A percentile compares a stretch with the other conserved stretches of the same genome.
Conservation (phyloP, 331 rosid genomes). For the Quercus lobata region DNA sequence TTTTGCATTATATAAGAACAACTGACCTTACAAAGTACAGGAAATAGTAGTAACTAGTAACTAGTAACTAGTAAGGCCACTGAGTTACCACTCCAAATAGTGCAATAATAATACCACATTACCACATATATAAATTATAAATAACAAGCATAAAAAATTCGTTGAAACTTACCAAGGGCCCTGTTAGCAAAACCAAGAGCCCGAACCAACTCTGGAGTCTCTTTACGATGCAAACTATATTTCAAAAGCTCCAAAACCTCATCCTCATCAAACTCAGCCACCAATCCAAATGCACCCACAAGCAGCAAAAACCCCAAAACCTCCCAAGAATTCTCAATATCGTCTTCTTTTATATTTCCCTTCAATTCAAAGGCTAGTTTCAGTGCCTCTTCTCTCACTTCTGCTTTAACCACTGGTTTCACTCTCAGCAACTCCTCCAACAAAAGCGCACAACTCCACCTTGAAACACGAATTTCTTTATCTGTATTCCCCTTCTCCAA, state of each 20-base stretch:
- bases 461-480: constrained; percentile 4
- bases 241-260: constrained; percentile 25
- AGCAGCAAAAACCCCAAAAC: constrained; percentile 28
- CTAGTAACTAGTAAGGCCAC: too few relatives aligned
- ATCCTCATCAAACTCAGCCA: constrained; percentile 20
- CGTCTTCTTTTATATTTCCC: constrained; percentile 17
- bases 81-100: not conserved
- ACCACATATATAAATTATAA: not conserved
- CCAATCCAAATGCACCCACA: constrained; percentile 28
- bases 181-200: constrained; percentile 33
- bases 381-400: constrained; percentile 19
- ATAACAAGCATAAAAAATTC: not conserved
- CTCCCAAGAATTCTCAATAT: constrained; percentile 17
- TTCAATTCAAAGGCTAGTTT: constrained; percentile 29
- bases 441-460: constrained; percentile 34
- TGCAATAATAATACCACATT: not conserved
- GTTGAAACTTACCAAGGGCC: constrained; percentile 33
- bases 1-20: not conserved
- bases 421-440: constrained; percentile 30
- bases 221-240: constrained; percentile 10
- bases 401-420: constrained; percentile 10
- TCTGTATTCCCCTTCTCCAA: not conserved
- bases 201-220: constrained; percentile 32
- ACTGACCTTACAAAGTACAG: too few relatives aligned
- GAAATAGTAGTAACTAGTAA: too few relatives aligned